Percentiles rank a stretch among this genome's conserved stretches.
These are phyloP conservation scores for Hyphopichia wangnamkhiaoensis DNA, from an alignment of 1,139 yeast species.

Conservation along the genomic window DNA sequence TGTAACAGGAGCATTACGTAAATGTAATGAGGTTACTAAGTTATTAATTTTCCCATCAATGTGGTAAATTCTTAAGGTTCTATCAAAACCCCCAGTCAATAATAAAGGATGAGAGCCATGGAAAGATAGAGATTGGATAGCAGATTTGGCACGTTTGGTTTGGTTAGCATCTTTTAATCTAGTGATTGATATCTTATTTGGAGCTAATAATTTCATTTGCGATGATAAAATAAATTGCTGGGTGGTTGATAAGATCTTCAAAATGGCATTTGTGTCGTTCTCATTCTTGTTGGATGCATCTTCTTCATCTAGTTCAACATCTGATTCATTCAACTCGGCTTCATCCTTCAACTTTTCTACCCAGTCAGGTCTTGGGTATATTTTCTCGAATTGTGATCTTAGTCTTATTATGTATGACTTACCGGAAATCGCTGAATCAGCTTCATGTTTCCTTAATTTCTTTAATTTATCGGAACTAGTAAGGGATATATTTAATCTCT, in stretches of 20 bases:
- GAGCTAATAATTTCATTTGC: slow-evolving; percentile 62
- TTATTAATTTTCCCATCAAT: slow-evolving; percentile 88
- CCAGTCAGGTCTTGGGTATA: slow-evolving; percentile 91
- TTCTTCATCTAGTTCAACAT: slow-evolving; percentile 29
- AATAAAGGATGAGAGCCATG: slow-evolving; percentile 85
- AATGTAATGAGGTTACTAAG: slow-evolving; percentile 77
- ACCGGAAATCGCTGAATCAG: slow-evolving; percentile 64
- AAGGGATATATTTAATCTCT: slow-evolving; percentile 63
- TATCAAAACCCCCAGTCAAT: slow-evolving; percentile 89
- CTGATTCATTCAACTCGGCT: slow-evolving; percentile 18
- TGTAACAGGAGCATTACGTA: slow-evolving; percentile 78
- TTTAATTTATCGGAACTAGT: slow-evolving; percentile 59
- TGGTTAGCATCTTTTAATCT: slow-evolving; percentile 86
- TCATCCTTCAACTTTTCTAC: slow-evolving; percentile 47
- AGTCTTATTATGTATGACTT: slow-evolving; percentile 68
- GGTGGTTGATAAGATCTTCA: slow-evolving; percentile 59
- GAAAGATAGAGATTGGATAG: slow-evolving; percentile 79
- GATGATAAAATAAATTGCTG: slow-evolving; percentile 55
- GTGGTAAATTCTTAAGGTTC: slow-evolving; percentile 82
- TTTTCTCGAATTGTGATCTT: slow-evolving; percentile 81
- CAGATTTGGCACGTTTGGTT: slow-evolving; percentile 67
- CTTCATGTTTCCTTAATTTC: slow-evolving; percentile 67
- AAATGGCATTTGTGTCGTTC: slow-evolving; percentile 56
- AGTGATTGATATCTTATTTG: slow-evolving; percentile 69
- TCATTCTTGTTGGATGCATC: slow-evolving; percentile 32